These are phyloP conservation scores for Paecilomyces dactylethromorphus DNA, from an alignment of 2,329 filamentous ascomycete species.

Conservation along the genomic window DNA sequence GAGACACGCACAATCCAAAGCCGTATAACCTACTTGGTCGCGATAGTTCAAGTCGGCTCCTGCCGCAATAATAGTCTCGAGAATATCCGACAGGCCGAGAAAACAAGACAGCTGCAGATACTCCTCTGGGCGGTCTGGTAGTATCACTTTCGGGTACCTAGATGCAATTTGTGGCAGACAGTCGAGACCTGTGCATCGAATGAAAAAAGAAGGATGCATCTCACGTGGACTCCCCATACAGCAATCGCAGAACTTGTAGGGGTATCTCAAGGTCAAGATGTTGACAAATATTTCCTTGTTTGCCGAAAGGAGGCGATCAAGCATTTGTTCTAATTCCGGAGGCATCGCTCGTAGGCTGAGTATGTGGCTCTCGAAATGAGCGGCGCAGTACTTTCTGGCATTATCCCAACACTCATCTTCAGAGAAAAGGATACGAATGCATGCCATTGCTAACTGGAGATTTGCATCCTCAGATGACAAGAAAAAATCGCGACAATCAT, in stretches of 20 bases:
- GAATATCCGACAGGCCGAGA: background rate
- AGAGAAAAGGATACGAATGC: conserved; percentile 3
- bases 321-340: conserved; percentile 1
- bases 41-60: background rate
- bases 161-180: conserved; percentile 2
- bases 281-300: background rate
- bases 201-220: conserved; percentile 4
- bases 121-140: background rate
- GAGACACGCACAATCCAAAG: background rate
- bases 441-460: conserved; percentile 5
- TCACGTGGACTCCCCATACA: conserved; percentile 3
- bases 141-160: background rate
- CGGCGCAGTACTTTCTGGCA: conserved; percentile 1
- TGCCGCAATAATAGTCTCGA: background rate
- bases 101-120: background rate
- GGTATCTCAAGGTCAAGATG: conserved; percentile 3
- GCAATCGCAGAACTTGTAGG: background rate
- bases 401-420: background rate
- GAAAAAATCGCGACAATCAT: conserved; percentile 2
- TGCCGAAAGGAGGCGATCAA: conserved; percentile 3
- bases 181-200: conserved; percentile 4
- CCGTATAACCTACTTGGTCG: background rate
- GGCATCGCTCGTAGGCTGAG: conserved; percentile 1
- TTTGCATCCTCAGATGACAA: conserved; percentile 1
- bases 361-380: conserved; percentile 6